These are phyloP conservation scores for Paramecium caudatum DNA, from an alignment of 73 alveolate genomes.

Conservation along the genomic window DNA sequence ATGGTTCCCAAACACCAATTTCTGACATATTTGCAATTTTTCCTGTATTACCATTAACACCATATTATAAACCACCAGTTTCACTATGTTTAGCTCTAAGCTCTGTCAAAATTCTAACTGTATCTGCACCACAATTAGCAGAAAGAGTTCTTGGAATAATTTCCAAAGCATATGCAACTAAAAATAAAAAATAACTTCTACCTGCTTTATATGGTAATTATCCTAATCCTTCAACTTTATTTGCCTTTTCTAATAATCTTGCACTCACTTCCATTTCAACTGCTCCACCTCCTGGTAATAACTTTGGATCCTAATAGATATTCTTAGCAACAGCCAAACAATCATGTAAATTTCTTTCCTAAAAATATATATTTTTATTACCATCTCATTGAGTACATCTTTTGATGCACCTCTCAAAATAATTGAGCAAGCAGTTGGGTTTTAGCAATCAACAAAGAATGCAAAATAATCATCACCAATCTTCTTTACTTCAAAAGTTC, in stretches of 20 bases:
- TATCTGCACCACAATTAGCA: constrained; percentile 99
- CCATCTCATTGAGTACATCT: constrained; percentile 97
- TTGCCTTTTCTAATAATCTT: constrained; percentile 89
- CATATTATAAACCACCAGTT: constrained; percentile 85
- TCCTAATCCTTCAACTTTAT: constrained; percentile 92
- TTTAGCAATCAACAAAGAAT: constrained; percentile 92
- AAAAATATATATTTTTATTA: not conserved
- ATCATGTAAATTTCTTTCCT: constrained; percentile 97
- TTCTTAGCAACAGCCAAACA: constrained; percentile 97
- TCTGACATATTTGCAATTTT: constrained; percentile 95
- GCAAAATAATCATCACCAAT: constrained; percentile 98
- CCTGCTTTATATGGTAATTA: constrained; percentile 97
- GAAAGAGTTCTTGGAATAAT: constrained; percentile 98
- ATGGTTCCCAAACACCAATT: constrained; percentile 97
- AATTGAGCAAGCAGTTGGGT: constrained; percentile 98
- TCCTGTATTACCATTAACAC: constrained; percentile 99
- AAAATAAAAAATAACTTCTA: not conserved
- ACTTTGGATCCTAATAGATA: constrained; percentile 96
- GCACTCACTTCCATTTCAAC: constrained; percentile 99
- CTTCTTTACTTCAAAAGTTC: constrained; percentile 93
- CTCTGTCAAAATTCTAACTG: constrained; percentile 98
- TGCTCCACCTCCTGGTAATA: constrained; percentile 99
- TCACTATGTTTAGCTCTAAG: constrained; percentile 97
- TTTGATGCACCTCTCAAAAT: constrained; percentile 98
- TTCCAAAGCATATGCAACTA: constrained; percentile 97